Evolutionary conservation across 148 eudicot genomes (phyloP), one percentile per base, ranked within the genome.

Genomic region (Heliosperma pusillum): DNA sequence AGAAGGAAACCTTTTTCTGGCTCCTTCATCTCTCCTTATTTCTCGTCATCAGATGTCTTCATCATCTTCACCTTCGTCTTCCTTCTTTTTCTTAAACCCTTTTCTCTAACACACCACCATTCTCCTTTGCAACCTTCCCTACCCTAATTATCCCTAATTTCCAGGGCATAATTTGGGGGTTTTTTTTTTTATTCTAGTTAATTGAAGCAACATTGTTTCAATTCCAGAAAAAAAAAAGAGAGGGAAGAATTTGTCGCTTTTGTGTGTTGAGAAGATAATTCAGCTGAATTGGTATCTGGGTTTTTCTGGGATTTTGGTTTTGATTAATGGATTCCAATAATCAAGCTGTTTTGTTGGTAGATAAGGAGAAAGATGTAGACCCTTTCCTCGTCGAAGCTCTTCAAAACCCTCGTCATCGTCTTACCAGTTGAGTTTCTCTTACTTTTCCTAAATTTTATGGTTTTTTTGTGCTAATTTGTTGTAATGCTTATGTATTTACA

Each of bases 401-500:
- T 61, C 98, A 94, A 77, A 92, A 90, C 86, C 96, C 91, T 82
- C 93, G 97, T 75, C 97, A 91, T 80, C 98, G 97, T 73, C 85
- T 93, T 25, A 88, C 98, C 80, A 87, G 98, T 93, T 76, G 26
- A 81, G 84, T 85, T 66, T 69, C 33, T 78, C 53, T 16, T 33
- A 68, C n/a, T n/a, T n/a, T n/a, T n/a, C n/a, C 13, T 22, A 16
- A 20, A 3, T 27, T 57, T 30, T 64, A 6, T 27, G 19, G 10
- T n/a, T 69, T 12, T 73, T 17, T 12, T 7, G 19, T 10, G 6
- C n/a, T n/a, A n/a, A 45, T 53, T 74, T 47, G 45, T 29, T n/a
- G n/a, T n/a, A n/a, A n/a, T n/a, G n/a, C n/a, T n/a, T n/a, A n/a
- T n/a, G n/a, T n/a, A n/a, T n/a, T n/a, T n/a, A n/a, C n/a, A n/a